Evolutionary conservation across 2,329 filamentous ascomycete genomes (phyloP).

Genomic region (Phyllosticta ampelicida): DNA sequence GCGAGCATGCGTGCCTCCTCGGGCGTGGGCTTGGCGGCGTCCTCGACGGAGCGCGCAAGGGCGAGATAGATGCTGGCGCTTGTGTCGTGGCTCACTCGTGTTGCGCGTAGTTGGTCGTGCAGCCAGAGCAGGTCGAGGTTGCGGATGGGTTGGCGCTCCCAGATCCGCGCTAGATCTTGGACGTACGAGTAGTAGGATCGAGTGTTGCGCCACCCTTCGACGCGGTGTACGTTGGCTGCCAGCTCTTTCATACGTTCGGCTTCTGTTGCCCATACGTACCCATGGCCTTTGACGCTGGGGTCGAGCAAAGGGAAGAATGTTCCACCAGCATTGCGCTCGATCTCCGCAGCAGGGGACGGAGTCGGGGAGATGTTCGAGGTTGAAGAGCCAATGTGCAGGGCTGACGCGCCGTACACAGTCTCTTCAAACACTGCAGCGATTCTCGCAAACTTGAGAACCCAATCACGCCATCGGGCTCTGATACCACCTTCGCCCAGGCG

Average conservation of each 20-base stretch:
- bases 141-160: slow-evolving; percentile 51
- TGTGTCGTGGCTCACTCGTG: slow-evolving; percentile 65
- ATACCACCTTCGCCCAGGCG: slow-evolving; percentile 80
- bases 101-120: slow-evolving; percentile 76
- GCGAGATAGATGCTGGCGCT: slow-evolving; percentile 78
- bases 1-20: slow-evolving; percentile 1
- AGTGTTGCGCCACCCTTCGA: slow-evolving; percentile 95
- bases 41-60: slow-evolving; percentile 60
- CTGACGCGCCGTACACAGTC: slow-evolving; percentile 84
- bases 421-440: slow-evolving; percentile 93
- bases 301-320: slow-evolving; percentile 16
- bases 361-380: slow-evolving; percentile 26
- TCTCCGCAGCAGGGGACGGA: slow-evolving; percentile 3
- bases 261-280: slow-evolving; percentile 91
- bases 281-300: slow-evolving; percentile 60
- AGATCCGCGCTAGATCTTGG: slow-evolving; percentile 40
- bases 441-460: slow-evolving; percentile 87
- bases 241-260: slow-evolving; percentile 71
- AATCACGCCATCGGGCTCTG: slow-evolving; percentile 84
- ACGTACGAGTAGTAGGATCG: slow-evolving; percentile 94
- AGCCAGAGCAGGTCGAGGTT: slow-evolving; percentile 84
- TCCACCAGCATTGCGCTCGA: neutral
- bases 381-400: slow-evolving; percentile 72
- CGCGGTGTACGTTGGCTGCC: slow-evolving; percentile 79
- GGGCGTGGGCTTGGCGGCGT: slow-evolving; percentile 15